Base-by-base conservation (phyloP, 2,329 filamentous ascomycete species). In the Cadophora sp. region DNA sequence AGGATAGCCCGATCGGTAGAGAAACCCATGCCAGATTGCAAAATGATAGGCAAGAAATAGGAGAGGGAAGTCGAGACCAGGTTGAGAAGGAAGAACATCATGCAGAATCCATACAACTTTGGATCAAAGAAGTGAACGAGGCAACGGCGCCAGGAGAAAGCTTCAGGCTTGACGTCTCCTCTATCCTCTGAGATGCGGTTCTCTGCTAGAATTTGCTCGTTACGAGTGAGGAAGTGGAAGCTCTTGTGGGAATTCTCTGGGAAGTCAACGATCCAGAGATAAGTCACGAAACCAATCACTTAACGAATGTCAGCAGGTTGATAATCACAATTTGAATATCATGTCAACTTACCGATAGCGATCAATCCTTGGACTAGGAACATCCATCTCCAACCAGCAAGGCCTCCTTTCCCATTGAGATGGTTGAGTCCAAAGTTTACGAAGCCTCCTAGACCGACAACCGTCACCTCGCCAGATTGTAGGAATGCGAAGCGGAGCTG, bases 41-140 rank as follows among this genome's bases (percentile, higher is more conserved):
- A 86, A 73, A 97, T 92, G 75, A 94, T 88, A 11, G 93, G 92
- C 6, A 95, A 80, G 75, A 95, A 95, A 79, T 92, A 96, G 1
- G 91, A 91, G 5, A 97, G 84, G 0, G 91, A 88, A 76, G 96
- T 96, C 1, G 86, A 86, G 59, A 93, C 86, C 12, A 91, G 91
- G 1, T 92, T 94, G 3, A 87, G 85, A 79, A 87, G 88, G 82
- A 90, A 89, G 77, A 87, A 86, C 73, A 90, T 83, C 71, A 89
- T 74, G 69, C 83, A 87, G 72, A 89, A 91, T 0, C 80, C 83
- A 86, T 89, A 91, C 66, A 90, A 81, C 77, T 86, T 87, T 80
- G 80, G 84, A 79, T 90, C 85, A 1, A 74, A 67, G 1, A 83
- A 85, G 27, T 83, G 81, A 7, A 79, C 66, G 6, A 87, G 70